phyloP scores from a whole-genome alignment of 2,329 filamentous ascomycete genomes.

The Phoma sp. region DNA sequence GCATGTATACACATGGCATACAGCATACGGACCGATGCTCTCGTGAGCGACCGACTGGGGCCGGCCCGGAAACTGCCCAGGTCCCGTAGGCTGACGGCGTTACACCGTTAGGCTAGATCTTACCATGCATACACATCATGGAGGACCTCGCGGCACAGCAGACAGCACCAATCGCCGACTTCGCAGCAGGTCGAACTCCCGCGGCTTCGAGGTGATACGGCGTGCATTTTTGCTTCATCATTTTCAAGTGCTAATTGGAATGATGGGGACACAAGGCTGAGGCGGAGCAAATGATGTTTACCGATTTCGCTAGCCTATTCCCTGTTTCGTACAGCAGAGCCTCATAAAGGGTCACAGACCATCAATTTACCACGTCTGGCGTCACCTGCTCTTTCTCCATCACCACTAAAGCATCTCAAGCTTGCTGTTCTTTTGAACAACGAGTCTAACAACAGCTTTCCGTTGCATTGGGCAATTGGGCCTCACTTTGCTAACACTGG shows the following conservation, averaged over 20 bases:
- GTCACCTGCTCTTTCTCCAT: constrained; percentile 5
- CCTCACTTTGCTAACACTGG: neutral
- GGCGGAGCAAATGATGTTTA: neutral
- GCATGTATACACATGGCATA: neutral
- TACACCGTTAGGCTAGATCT: neutral
- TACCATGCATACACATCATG: neutral
- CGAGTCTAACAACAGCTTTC: neutral
- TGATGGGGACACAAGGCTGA: neutral
- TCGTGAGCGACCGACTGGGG: neutral
- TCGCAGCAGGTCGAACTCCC: neutral
- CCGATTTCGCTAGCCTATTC: neutral
- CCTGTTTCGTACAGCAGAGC: constrained; percentile 1
- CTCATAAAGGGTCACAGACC: neutral
- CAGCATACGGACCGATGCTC: neutral
- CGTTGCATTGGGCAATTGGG: neutral
- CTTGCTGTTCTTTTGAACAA: constrained; percentile 1
- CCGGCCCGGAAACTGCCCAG: neutral
- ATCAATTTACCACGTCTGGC: neutral
- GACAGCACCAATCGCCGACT: neutral
- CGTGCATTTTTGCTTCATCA: neutral
- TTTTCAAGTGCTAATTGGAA: neutral
- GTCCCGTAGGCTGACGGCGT: neutral
- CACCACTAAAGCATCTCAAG: neutral
- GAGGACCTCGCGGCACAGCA: no score
- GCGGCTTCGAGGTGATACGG: neutral